Evolutionary conservation across 441 rosid species (phyloP).

Genomic region (Cnidoscolus chayamansa): DNA sequence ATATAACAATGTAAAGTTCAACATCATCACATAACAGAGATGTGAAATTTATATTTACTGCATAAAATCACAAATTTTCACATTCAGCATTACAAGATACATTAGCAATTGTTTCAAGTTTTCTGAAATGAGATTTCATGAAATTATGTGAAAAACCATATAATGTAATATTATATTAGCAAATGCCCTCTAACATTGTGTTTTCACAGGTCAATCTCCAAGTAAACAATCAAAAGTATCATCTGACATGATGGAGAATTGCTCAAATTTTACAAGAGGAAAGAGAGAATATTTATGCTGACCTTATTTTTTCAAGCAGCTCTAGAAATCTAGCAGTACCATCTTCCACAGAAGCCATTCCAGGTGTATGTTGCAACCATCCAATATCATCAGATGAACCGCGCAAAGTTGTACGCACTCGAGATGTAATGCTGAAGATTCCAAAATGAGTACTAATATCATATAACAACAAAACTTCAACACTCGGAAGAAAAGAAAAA

Average conservation of each 20-base stretch:
- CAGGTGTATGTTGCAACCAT: slow-evolving; percentile 56
- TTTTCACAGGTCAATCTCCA: not conserved
- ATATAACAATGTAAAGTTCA: not conserved
- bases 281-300: not conserved
- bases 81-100: not conserved
- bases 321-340: slow-evolving; percentile 57
- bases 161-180: not conserved
- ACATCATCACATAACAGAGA: not conserved
- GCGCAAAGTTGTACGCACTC: slow-evolving; percentile 44
- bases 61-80: not conserved
- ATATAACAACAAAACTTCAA: slow-evolving; percentile 8
- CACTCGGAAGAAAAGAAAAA: slow-evolving; percentile 1
- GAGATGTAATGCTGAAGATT: slow-evolving; percentile 46
- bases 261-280: slow-evolving; percentile 6
- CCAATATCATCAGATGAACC: slow-evolving; percentile 74
- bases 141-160: not conserved
- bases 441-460: slow-evolving; percentile 17
- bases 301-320: slow-evolving; percentile 55
- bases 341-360: slow-evolving; percentile 54
- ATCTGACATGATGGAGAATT: not conserved
- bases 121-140: not conserved
- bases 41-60: not conserved
- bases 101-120: not conserved
- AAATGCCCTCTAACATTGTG: not conserved
- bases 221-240: not conserved